A percentile compares a stretch with the other conserved stretches of the same genome.
These are phyloP conservation scores for Suhomyces canberraensis DNA, from an alignment of 805 yeast species.

Conservation along the genomic window DNA sequence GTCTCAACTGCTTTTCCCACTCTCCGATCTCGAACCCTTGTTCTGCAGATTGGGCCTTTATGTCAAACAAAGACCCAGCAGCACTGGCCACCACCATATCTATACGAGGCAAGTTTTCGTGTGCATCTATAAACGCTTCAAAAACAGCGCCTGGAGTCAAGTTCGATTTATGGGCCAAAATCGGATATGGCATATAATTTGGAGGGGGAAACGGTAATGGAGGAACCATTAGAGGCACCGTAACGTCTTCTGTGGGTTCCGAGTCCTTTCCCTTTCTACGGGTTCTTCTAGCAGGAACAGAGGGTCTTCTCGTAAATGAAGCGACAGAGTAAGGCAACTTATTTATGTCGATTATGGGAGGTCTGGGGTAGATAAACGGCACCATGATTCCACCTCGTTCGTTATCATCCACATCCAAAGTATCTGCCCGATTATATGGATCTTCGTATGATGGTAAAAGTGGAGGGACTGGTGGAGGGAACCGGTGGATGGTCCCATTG, in stretches of 20 bases:
- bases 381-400: constrained; percentile 33
- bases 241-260: constrained; percentile 3
- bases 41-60: constrained; percentile 29
- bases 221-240: constrained; percentile 21
- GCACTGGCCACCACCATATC: constrained; percentile 48
- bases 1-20: constrained; percentile 10
- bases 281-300: constrained; percentile 1
- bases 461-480: constrained; percentile 44
- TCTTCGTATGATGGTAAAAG: constrained; percentile 6
- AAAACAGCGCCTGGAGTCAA: constrained; percentile 37
- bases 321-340: constrained; percentile 20
- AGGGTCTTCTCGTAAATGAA: constrained; percentile 6
- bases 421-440: constrained; percentile 1
- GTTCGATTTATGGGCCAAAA: constrained; percentile 33
- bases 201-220: constrained; percentile 46
- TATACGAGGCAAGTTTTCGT: constrained; percentile 33
- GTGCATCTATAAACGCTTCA: constrained; percentile 33
- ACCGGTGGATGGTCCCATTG: constrained; percentile 19
- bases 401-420: not conserved
- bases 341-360: constrained; percentile 28
- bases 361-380: constrained; percentile 44
- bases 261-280: constrained; percentile 5
- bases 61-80: constrained; percentile 41
- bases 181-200: constrained; percentile 44
- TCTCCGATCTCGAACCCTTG: constrained; percentile 29